Evolutionary conservation across 371 early-diverging fungal genomes (phyloP).

Genomic region (Mortierella polycephala): DNA sequence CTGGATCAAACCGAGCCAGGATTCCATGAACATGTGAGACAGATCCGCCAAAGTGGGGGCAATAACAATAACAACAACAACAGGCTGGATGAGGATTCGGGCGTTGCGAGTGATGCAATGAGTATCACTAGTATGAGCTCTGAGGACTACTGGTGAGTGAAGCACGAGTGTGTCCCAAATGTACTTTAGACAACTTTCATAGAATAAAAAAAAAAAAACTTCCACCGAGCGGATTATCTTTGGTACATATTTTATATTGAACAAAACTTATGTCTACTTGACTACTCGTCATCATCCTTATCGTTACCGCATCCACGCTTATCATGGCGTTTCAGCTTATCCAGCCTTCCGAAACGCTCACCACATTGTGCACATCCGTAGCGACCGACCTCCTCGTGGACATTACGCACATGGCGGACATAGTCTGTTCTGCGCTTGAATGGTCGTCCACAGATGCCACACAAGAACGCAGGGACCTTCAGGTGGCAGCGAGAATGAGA

Average conservation of each 20-base stretch:
- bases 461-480: conserved; percentile 51
- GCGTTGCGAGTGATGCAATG: conserved; percentile 34
- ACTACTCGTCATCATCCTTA: conserved; percentile 22
- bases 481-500: conserved; percentile 54
- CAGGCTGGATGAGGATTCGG: conserved; percentile 23
- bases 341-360: conserved; percentile 51
- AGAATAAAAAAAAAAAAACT: too few species aligned
- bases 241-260: too few species aligned
- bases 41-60: background rate
- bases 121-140: conserved; percentile 52
- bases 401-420: conserved; percentile 53
- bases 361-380: conserved; percentile 47
- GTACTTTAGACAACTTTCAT: too few species aligned
- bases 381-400: conserved; percentile 55
- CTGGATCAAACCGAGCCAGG: background rate
- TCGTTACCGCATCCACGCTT: conserved; percentile 50
- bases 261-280: background rate
- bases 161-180: background rate
- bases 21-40: background rate
- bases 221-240: too few species aligned
- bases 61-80: background rate
- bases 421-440: conserved; percentile 55
- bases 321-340: conserved; percentile 53
- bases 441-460: conserved; percentile 52
- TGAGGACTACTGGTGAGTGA: conserved; percentile 62